Percentiles rank a stretch among this genome's conserved stretches.
Evolutionary conservation across 2,329 filamentous ascomycete genomes (phyloP).

Genomic region (Cordyceps militaris): DNA sequence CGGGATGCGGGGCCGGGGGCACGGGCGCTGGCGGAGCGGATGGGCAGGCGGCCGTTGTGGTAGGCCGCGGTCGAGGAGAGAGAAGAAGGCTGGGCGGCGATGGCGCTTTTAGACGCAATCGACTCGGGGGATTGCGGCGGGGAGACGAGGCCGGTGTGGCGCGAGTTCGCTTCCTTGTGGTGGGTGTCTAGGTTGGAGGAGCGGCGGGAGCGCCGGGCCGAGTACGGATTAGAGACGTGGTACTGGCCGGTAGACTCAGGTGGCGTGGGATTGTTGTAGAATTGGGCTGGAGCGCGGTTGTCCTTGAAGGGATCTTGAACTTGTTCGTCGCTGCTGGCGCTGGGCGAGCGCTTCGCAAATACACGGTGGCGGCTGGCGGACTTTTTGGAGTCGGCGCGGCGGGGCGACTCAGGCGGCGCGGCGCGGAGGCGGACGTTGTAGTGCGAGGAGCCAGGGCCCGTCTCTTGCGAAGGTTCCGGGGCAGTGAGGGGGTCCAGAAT

Average conservation of each 20-base stretch:
- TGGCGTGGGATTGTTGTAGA: constrained; percentile 35
- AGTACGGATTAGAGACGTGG: constrained; percentile 38
- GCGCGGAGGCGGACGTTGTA: constrained; percentile 26
- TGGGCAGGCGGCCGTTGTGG: constrained; percentile 21
- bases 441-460: constrained; percentile 55
- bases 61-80: constrained; percentile 20
- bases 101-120: constrained; percentile 18
- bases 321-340: background rate
- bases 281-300: constrained; percentile 10
- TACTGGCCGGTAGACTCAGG: constrained; percentile 46
- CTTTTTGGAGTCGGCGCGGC: background rate
- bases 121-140: constrained; percentile 12
- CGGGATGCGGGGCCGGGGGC: background rate
- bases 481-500: constrained; percentile 63
- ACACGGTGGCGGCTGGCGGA: background rate
- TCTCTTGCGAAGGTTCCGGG: constrained; percentile 61
- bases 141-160: constrained; percentile 17
- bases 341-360: background rate
- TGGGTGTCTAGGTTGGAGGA: constrained; percentile 16
- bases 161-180: constrained; percentile 10
- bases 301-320: background rate
- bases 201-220: constrained; percentile 15
- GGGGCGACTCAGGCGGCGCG: background rate
- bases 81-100: background rate
- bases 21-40: constrained; percentile 19